Conservation (phyloP, 768 basidiomycete species). For the Kockovaella imperatae region DNA sequence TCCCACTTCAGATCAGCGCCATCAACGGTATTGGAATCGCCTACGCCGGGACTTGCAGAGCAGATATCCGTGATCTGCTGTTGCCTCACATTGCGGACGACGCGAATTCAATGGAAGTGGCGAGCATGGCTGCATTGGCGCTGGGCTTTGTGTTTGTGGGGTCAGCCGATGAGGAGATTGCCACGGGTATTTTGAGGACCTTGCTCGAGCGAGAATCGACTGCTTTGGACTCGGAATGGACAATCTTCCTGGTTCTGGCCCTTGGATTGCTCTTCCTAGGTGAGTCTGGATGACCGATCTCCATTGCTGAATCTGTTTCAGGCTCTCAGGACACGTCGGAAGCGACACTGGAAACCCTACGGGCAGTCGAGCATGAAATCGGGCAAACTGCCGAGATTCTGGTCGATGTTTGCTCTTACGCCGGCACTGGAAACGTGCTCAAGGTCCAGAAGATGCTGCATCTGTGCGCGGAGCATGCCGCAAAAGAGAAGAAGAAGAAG, state of each 20-base stretch:
- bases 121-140: conserved; percentile 72
- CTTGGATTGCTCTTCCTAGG: conserved; percentile 85
- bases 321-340: conserved; percentile 89
- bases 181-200: conserved; percentile 78
- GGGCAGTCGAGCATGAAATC: conserved; percentile 86
- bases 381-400: conserved; percentile 84
- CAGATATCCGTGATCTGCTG: conserved; percentile 70
- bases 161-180: conserved; percentile 86
- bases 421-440: conserved; percentile 89
- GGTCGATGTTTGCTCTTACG: conserved; percentile 88
- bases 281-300: conserved; percentile 44
- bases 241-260: conserved; percentile 79
- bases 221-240: conserved; percentile 85
- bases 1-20: conserved; percentile 73
- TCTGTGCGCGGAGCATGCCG: conserved; percentile 85
- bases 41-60: conserved; percentile 85
- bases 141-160: conserved; percentile 94
- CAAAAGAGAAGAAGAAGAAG: conserved; percentile 39
- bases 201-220: conserved; percentile 58
- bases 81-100: conserved; percentile 78
- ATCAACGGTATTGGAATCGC: conserved; percentile 88
- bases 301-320: conserved; percentile 38
- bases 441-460: conserved; percentile 88
- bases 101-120: conserved; percentile 75
- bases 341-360: conserved; percentile 83